Conservation (phyloP, 1,284 basidiomycete genomes). For the Cryptococcus jaspeensis region DNA sequence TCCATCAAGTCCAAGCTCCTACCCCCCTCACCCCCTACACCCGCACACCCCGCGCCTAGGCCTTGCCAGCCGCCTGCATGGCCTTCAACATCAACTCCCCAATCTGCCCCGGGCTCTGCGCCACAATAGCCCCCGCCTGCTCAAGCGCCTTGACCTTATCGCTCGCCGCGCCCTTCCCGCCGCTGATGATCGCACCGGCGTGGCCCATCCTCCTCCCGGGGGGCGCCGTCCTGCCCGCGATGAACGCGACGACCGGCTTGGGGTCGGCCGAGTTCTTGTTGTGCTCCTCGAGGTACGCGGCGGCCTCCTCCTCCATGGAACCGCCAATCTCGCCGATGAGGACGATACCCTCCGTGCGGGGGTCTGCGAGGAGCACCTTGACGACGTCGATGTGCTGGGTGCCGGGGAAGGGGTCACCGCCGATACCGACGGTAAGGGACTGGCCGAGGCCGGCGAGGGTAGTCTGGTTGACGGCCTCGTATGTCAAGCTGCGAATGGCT, state of each 20-base stretch:
- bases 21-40: not conserved
- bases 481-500: slow-evolving; percentile 40
- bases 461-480: slow-evolving; percentile 61
- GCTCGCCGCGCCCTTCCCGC: slow-evolving; percentile 92
- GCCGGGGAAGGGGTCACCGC: slow-evolving; percentile 88
- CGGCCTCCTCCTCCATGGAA: slow-evolving; percentile 98
- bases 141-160: slow-evolving; percentile 96
- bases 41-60: slow-evolving; percentile 51
- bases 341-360: slow-evolving; percentile 91
- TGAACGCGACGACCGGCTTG: slow-evolving; percentile 97
- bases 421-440: slow-evolving; percentile 94
- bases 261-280: slow-evolving; percentile 85
- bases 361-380: slow-evolving; percentile 94
- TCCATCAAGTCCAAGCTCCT: not conserved
- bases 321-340: slow-evolving; percentile 99
- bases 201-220: slow-evolving; percentile 98
- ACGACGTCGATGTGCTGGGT: slow-evolving; percentile 94
- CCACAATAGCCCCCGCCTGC: slow-evolving; percentile 89
- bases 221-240: slow-evolving; percentile 95
- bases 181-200: slow-evolving; percentile 95
- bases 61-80: slow-evolving; percentile 80
- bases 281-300: slow-evolving; percentile 88
- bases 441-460: slow-evolving; percentile 95
- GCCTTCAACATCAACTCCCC: slow-evolving; percentile 83
- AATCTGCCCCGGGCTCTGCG: slow-evolving; percentile 94